Base-by-base conservation (phyloP, 1,139 yeast species). In the Candida tetrigidarum region DNA sequence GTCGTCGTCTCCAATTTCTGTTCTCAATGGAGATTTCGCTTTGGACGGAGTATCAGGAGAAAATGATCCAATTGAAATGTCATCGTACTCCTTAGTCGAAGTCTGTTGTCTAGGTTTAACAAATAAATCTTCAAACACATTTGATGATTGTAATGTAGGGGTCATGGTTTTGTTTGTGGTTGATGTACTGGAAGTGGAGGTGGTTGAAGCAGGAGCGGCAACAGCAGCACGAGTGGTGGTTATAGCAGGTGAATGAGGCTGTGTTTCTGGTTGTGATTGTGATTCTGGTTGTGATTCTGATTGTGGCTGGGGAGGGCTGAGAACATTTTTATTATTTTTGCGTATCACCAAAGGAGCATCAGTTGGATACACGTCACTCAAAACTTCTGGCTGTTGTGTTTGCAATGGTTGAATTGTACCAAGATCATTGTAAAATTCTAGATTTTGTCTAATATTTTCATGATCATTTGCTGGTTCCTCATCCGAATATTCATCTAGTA, bases 341-440 rank as follows among this genome's bases (percentile, higher is more conserved):
- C 56, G 64, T 18, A 76, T 62, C 5, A 69, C 52, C 39, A 77
- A 60, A 1, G 79, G 80, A 2, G 66, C 57, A 34, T 67, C 75
- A 15, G 54, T 55, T 2, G 75, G 69, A 43, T 60, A 73, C 0
- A 70, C 56, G 43, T 78, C 82, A 51, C 80, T 74, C 27, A 75
- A 56, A 1, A 72, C 69, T 46, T 78, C 83, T 4, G 69, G 58
- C 8, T 56, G 54, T 44, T 59, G 61, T 5, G 26, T 53, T 22
- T 42, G 49, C 8, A 36, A 39, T n/a, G 46, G 39, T 18, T 34
- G 23, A 10, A 34, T 34, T 12, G 39, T 26, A 15, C 36, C 42
- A 16, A 48, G 27, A 28, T 37, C 41, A 27, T 46, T 48, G 32
- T 45, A 49, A 15, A 33, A 28, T 14, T 41, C 43, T n/a, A 50